These are phyloP conservation scores for Colletotrichum australisinense DNA, from an alignment of 2,329 filamentous ascomycete genomes.

Conservation along the genomic window DNA sequence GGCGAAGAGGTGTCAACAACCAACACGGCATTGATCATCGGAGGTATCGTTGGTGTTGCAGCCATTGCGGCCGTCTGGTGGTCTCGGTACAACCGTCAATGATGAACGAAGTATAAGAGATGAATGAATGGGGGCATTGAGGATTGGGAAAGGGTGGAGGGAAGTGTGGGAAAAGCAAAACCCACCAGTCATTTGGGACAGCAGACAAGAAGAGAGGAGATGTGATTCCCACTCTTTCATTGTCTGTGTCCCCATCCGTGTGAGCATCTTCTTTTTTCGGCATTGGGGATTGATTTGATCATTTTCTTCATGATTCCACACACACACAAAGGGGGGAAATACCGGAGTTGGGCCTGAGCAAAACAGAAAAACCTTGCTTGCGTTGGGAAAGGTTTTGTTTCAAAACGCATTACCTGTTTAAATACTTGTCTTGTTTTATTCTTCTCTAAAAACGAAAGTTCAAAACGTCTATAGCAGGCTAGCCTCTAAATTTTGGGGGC, in stretches of 20 bases:
- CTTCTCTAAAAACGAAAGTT: not conserved
- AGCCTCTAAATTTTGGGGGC: not conserved
- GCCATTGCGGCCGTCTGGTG: conserved; percentile 43
- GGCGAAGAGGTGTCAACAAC: conserved; percentile 45
- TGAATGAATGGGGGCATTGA: not conserved
- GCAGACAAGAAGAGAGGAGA: too few relatives aligned
- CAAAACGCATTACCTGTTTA: not conserved
- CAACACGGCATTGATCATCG: conserved; percentile 46
- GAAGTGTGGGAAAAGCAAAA: not conserved
- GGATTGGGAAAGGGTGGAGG: not conserved
- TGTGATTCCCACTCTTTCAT: not conserved
- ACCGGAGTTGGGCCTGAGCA: conserved; percentile 1
- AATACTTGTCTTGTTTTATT: not conserved
- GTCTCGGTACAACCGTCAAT: conserved; percentile 29
- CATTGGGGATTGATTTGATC: not conserved
- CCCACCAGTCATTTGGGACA: not conserved
- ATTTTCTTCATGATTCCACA: conserved; percentile 3
- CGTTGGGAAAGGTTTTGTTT: not conserved
- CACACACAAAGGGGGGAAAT: not conserved
- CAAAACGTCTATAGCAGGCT: not conserved
- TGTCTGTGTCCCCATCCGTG: not conserved
- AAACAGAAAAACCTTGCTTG: not conserved
- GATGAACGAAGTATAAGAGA: not conserved
- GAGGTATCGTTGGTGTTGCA: conserved; percentile 49
- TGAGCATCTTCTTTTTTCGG: not conserved